These are phyloP conservation scores for Flaveria bidentis DNA, from an alignment of 129 eudicot genomes.

Conservation along the genomic window DNA sequence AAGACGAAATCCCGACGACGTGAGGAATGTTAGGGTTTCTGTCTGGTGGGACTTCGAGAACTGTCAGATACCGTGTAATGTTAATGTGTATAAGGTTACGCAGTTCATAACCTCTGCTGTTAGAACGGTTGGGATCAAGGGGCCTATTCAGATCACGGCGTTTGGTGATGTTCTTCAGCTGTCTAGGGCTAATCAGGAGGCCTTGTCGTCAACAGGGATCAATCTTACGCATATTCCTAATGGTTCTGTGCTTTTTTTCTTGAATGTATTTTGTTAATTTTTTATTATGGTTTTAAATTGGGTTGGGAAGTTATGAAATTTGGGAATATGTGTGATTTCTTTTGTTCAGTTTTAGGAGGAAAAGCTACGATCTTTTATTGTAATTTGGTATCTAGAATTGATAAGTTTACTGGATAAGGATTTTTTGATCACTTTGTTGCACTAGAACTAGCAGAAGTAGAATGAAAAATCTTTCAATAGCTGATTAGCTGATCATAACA, in stretches of 20 bases:
- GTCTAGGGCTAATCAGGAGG: conserved; percentile 74
- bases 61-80: conserved; percentile 53
- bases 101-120: conserved; percentile 73
- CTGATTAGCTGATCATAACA: background rate
- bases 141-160: conserved; percentile 84
- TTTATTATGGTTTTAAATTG: background rate
- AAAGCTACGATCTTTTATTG: background rate
- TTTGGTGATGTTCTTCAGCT: conserved; percentile 79
- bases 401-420: background rate
- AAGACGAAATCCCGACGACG: conserved; percentile 55
- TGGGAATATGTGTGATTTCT: background rate
- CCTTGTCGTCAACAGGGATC: conserved; percentile 79
- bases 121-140: conserved; percentile 75
- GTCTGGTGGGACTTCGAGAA: conserved; percentile 99
- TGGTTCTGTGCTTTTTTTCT: conserved; percentile 32
- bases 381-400: background rate
- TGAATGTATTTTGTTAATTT: background rate
- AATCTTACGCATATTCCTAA: conserved; percentile 76
- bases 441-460: no score
- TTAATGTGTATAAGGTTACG: conserved; percentile 56
- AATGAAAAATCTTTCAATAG: background rate
- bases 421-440: background rate
- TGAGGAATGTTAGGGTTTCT: conserved; percentile 69
- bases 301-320: background rate
- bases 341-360: background rate